Conservation (phyloP, 176 grass and related monocot genomes). For the Aegilops speltoides region DNA sequence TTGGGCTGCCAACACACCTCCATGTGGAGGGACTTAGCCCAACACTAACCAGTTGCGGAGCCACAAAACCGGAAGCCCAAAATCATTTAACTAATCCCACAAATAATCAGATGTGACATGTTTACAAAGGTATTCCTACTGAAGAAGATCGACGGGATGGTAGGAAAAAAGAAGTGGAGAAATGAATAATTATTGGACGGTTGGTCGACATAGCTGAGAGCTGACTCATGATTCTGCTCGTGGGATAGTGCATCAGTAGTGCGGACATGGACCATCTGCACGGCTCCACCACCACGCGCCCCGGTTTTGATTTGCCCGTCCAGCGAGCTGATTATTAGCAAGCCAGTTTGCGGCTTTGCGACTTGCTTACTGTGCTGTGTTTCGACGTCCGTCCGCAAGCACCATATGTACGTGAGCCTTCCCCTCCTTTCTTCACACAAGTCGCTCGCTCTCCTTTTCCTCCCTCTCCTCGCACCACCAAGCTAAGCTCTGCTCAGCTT, state of each 20-base stretch:
- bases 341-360: slow-evolving; percentile 5
- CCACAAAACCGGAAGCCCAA: no score
- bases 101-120: slow-evolving; percentile 12
- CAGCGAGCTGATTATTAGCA: neutral
- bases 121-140: neutral
- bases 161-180: neutral
- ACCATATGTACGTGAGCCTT: neutral
- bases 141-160: neutral
- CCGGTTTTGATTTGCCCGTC: neutral
- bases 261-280: neutral
- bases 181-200: neutral
- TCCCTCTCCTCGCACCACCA: neutral
- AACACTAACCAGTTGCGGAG: no score
- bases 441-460: no score
- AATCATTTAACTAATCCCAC: no score
- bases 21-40: no score
- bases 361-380: neutral
- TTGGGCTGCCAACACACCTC: no score
- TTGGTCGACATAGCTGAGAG: neutral
- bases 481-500: neutral
- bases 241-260: neutral
- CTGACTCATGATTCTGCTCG: neutral
- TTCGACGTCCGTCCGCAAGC: no score
- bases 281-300: neutral
- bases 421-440: neutral